phyloP scores from a whole-genome alignment of 78 protist species.

The Bigelowiella natans region DNA sequence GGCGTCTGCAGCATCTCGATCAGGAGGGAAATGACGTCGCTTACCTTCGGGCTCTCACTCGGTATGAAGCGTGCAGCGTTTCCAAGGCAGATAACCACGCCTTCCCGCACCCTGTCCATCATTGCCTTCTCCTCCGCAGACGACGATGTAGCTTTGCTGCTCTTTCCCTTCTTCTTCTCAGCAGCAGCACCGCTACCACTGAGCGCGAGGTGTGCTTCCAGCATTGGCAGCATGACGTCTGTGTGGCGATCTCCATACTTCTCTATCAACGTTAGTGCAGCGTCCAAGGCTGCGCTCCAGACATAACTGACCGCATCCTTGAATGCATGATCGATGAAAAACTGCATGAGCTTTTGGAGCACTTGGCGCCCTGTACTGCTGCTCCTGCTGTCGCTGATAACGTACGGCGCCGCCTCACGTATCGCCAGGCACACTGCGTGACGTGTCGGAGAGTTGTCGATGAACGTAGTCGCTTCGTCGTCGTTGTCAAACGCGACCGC shows the following conservation, averaged over 20 bases:
- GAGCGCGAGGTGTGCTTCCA: not conserved
- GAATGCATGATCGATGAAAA: not conserved
- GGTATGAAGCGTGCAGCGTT: not conserved
- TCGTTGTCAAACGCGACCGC: too few species aligned
- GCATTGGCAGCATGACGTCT: not conserved
- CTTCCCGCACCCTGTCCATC: not conserved
- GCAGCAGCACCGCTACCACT: too few species aligned
- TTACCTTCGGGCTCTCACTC: not conserved
- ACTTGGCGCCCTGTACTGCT: not conserved
- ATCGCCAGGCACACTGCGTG: too few species aligned
- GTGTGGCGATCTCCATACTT: not conserved
- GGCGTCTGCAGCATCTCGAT: not conserved
- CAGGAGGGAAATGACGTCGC: not conserved
- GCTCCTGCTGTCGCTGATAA: too few species aligned
- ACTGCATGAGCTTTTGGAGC: not conserved
- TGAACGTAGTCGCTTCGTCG: too few species aligned
- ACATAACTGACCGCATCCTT: not conserved
- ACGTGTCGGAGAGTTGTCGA: too few species aligned
- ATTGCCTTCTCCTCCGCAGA: too few species aligned
- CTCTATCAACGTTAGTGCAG: not conserved
- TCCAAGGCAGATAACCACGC: not conserved
- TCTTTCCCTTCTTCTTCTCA: not conserved
- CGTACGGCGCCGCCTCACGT: too few species aligned
- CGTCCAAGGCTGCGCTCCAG: not conserved
- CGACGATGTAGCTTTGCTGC: too few species aligned